A percentile compares a stretch with the other conserved stretches of the same genome.
phyloP scores from a whole-genome alignment of 2,329 filamentous ascomycete genomes.

The Coleophoma eucalyptorum region DNA sequence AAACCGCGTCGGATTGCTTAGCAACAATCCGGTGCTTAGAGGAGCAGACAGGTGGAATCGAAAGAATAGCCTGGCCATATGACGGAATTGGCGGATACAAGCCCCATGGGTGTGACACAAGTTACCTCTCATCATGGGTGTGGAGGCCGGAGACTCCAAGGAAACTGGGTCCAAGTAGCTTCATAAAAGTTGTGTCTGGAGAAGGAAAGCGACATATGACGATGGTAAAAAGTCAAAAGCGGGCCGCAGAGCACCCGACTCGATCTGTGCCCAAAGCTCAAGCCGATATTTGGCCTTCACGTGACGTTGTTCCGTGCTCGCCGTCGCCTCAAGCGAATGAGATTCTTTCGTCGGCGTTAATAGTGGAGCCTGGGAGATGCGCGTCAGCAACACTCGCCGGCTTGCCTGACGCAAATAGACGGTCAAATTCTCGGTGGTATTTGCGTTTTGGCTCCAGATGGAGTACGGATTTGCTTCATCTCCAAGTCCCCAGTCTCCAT shows the following conservation, averaged over 20 bases:
- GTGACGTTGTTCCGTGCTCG: not conserved
- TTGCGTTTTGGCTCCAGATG: not conserved
- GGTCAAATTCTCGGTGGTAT: not conserved
- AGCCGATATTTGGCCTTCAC: not conserved
- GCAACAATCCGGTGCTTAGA: not conserved
- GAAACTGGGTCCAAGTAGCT: not conserved
- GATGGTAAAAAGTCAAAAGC: not conserved
- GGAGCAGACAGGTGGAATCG: not conserved
- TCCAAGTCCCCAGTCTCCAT: no score
- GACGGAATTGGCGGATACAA: not conserved
- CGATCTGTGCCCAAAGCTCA: not conserved
- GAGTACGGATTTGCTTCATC: no score
- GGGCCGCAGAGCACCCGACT: not conserved
- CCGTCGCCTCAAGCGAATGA: not conserved
- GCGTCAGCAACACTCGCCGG: not conserved
- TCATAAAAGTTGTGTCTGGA: not conserved
- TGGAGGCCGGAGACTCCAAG: not conserved
- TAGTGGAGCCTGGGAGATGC: not conserved
- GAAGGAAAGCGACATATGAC: not conserved
- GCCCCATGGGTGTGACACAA: not conserved
- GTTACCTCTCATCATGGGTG: not conserved
- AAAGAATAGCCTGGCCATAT: not conserved
- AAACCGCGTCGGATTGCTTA: not conserved
- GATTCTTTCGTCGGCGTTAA: not conserved
- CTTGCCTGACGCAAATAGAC: not conserved